Base-by-base conservation (phyloP, 495 filamentous ascomycete genomes). In the Penicillium robsamsonii region DNA sequence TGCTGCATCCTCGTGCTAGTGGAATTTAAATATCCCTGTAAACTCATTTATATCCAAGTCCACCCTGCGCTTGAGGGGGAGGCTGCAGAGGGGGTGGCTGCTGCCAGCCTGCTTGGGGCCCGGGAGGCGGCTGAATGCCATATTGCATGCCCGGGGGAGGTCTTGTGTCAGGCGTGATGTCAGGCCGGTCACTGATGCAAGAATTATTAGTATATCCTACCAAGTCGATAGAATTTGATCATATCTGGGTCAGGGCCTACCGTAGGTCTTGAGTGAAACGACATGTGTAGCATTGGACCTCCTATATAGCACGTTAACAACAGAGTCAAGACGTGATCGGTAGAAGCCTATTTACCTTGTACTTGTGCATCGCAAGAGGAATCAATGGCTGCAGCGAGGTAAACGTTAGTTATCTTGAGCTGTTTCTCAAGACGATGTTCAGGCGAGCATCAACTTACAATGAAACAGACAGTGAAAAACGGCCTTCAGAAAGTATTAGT, bases 381-480 rank as follows among this genome's bases (percentile, higher is more conserved):
- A 83, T 75, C 45, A 77, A 45, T 24, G 80, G 80, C 78, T 78
- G 35, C 3, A 46, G 41, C 33, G 27, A 45, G 37, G 15, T 38
- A 25, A 50, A 30, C 31, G 54, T 61, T 50, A 61, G 55, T 46
- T 49, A 46, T 49, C 17, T 57, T 50, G 15, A 47, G 3, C 24
- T 31, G 10, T 30, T 17, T n/a, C 17, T 38, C 18, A 18, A 58
- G 18, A 35, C 10, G 12, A 27, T 15, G 13, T 53, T 17, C 29
- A 25, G 22, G 4, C 45, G 40, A 30, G 45, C 11, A 56, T 40
- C 38, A 33, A 56, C 77, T 57, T 73, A 82, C 79, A 59, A 83
- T 44, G 49, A 83, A 83, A 66, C 80, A 83, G 44, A 83, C 53
- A 27, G 80, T 83, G 49, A 83, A 80, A 59, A 74, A 83, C 1